Evolutionary conservation across 352 stramenopile species (phyloP).

Genomic region (Phytophthora sp.): DNA sequence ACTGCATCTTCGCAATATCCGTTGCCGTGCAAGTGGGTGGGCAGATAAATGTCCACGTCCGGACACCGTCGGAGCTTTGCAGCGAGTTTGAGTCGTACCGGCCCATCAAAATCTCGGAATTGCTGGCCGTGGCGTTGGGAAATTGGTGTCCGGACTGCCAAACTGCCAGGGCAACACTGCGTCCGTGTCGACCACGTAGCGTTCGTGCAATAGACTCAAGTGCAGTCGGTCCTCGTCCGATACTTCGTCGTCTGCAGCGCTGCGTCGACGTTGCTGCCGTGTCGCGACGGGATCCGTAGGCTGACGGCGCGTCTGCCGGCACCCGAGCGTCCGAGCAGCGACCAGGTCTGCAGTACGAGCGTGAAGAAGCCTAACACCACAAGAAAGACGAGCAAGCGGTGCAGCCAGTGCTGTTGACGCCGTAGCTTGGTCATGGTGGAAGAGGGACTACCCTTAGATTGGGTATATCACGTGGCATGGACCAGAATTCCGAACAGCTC

Average conservation of each 20-base stretch:
- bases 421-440: conserved; percentile 10
- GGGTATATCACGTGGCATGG: too few relatives aligned
- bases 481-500: too few relatives aligned
- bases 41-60: conserved; percentile 58
- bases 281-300: conserved; percentile 21
- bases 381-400: conserved; percentile 21
- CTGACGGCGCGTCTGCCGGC: conserved; percentile 8
- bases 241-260: conserved; percentile 13
- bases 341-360: conserved; percentile 26
- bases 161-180: conserved; percentile 42
- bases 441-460: too few relatives aligned
- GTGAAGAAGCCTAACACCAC: conserved; percentile 24
- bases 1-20: conserved; percentile 63
- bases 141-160: conserved; percentile 22
- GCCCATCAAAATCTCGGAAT: conserved; percentile 30
- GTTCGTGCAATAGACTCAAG: conserved; percentile 41
- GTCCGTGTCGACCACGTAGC: conserved; percentile 42
- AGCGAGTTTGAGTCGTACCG: conserved; percentile 48
- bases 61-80: conserved; percentile 53
- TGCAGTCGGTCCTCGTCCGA: conserved; percentile 42
- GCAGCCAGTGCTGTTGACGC: conserved; percentile 19
- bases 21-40: conserved; percentile 36
- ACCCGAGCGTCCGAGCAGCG: conserved; percentile 20
- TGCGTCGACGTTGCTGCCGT: conserved; percentile 5
- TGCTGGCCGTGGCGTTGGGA: conserved; percentile 10